Conservation (phyloP, 106 monocot species). For the Apostasia shenzhenica region DNA sequence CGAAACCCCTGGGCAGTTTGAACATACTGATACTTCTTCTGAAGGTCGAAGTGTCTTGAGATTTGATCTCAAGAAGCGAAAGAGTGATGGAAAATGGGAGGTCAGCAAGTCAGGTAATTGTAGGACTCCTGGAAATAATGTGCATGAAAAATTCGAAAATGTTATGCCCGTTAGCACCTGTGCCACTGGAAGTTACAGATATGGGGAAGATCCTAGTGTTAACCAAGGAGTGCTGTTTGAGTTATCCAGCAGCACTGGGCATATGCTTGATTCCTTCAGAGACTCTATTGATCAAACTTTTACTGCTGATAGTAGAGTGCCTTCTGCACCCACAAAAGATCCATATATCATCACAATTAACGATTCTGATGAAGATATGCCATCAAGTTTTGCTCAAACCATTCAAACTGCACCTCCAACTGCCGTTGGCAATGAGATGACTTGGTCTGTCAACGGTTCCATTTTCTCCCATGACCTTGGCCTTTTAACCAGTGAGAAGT, state of each 20-base stretch:
- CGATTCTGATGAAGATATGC: constrained; percentile 68
- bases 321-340: constrained; percentile 19
- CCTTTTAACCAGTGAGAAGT: constrained; percentile 15
- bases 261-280: constrained; percentile 42
- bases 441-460: constrained; percentile 16
- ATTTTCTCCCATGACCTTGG: constrained; percentile 22
- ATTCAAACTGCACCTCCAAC: neutral
- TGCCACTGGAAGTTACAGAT: constrained; percentile 48
- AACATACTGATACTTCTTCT: constrained; percentile 38
- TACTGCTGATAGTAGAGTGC: constrained; percentile 18
- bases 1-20: constrained; percentile 26
- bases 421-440: neutral
- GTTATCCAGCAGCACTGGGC: constrained; percentile 37
- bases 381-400: constrained; percentile 6
- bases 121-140: constrained; percentile 24
- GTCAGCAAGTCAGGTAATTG: constrained; percentile 26
- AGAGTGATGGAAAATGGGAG: constrained; percentile 41
- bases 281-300: constrained; percentile 27
- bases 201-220: constrained; percentile 62
- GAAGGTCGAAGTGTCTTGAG: constrained; percentile 50
- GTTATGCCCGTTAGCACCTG: constrained; percentile 36
- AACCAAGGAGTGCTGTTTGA: constrained; percentile 48
- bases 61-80: constrained; percentile 54
- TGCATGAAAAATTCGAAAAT: constrained; percentile 25
- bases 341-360: constrained; percentile 40